These are phyloP conservation scores for Tuber magnatum DNA, from an alignment of 495 filamentous ascomycete species.

Conservation along the genomic window DNA sequence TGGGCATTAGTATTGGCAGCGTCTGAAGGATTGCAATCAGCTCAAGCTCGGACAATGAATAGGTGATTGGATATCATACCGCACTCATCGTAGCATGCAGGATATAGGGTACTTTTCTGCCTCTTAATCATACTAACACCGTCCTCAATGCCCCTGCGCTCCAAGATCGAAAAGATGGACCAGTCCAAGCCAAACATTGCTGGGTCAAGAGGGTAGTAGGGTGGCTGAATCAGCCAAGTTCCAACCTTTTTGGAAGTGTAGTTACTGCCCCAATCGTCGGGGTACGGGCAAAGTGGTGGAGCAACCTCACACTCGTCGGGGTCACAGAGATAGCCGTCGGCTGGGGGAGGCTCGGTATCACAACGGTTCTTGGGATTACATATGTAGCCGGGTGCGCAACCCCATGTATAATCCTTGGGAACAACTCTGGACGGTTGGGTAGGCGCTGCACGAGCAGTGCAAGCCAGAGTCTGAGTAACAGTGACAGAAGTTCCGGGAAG, in stretches of 20 bases:
- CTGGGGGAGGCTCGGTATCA: constrained; percentile 45
- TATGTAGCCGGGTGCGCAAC: constrained; percentile 57
- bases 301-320: constrained; percentile 51
- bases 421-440: constrained; percentile 33
- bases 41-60: background rate
- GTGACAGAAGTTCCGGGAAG: constrained; percentile 31
- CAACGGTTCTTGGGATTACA: constrained; percentile 50
- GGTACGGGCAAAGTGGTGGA: constrained; percentile 38
- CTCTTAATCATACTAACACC: constrained; percentile 9
- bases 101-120: background rate
- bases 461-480: constrained; percentile 17
- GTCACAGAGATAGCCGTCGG: constrained; percentile 50
- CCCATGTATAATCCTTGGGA: constrained; percentile 49
- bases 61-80: constrained; percentile 18
- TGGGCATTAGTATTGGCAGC: constrained; percentile 15
- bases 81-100: constrained; percentile 26
- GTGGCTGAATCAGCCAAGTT: constrained; percentile 49
- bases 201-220: constrained; percentile 62
- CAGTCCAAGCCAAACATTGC: constrained; percentile 56
- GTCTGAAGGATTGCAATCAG: constrained; percentile 6
- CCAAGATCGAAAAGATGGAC: constrained; percentile 49
- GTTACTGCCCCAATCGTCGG: constrained; percentile 43
- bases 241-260: constrained; percentile 43
- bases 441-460: constrained; percentile 28
- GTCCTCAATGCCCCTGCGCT: constrained; percentile 36